Percentiles rank a stretch among this genome's conserved stretches.
Evolutionary conservation across 768 basidiomycete species (phyloP).

Genomic region (Pleurotus citrinopileatus): DNA sequence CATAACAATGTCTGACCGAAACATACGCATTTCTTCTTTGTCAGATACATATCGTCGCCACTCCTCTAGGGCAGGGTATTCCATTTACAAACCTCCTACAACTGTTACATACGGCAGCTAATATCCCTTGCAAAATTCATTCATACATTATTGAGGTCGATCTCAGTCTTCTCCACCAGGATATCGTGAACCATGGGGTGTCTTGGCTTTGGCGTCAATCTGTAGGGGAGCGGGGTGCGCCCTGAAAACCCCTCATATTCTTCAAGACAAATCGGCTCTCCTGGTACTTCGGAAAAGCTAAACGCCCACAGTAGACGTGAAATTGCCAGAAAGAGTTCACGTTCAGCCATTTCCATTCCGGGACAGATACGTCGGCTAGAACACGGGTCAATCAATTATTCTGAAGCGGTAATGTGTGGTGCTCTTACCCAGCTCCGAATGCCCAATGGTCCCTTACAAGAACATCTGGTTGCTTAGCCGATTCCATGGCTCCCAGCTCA

Average conservation of each 20-base stretch:
- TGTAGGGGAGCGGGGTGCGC: constrained; percentile 29
- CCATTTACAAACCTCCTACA: too few species aligned
- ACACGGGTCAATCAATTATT: neutral
- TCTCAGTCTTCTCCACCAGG: constrained; percentile 10
- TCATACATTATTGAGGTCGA: neutral
- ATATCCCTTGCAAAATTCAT: too few species aligned
- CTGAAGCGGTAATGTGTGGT: neutral
- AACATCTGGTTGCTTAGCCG: constrained; percentile 26
- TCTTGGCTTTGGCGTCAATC: constrained; percentile 15
- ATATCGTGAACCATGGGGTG: constrained; percentile 14
- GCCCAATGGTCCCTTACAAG: constrained; percentile 34
- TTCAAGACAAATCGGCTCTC: constrained; percentile 30
- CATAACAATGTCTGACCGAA: too few species aligned
- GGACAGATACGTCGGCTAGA: constrained; percentile 30
- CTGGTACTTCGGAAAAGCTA: constrained; percentile 22
- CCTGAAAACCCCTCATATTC: constrained; percentile 36
- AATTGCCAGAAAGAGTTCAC: constrained; percentile 31
- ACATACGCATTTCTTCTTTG: too few species aligned
- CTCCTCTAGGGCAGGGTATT: too few species aligned
- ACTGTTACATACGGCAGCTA: too few species aligned
- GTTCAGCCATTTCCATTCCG: constrained; percentile 30
- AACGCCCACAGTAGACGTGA: constrained; percentile 34
- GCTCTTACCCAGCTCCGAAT: constrained; percentile 34
- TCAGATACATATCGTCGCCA: too few species aligned
- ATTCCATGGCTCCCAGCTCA: constrained; percentile 22